Evolutionary conservation across 345 rosid species (phyloP).

Genomic region (Syzygium aqueum): DNA sequence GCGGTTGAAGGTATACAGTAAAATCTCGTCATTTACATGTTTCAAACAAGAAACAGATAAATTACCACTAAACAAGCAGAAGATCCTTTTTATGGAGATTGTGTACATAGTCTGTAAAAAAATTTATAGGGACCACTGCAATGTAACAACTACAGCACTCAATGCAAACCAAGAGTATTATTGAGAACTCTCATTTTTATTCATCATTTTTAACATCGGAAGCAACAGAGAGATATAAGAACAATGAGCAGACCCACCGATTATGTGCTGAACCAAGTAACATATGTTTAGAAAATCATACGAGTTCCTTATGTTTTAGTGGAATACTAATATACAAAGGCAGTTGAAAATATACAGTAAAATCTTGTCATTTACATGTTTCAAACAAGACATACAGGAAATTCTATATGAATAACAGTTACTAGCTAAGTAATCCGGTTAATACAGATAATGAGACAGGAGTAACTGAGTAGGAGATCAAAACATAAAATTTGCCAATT

Average conservation of each 20-base stretch:
- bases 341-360: not conserved
- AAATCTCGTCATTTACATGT: not conserved
- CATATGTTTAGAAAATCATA: not conserved
- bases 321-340: not conserved
- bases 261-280: not conserved
- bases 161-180: not conserved
- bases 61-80: slow-evolving; percentile 44
- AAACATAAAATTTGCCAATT: not conserved
- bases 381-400: not conserved
- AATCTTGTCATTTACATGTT: not conserved
- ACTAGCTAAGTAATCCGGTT: not conserved
- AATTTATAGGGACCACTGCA: not conserved
- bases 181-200: not conserved
- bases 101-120: not conserved
- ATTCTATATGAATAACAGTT: not conserved
- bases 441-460: not conserved
- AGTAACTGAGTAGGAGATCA: not conserved
- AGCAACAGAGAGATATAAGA: not conserved
- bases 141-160: not conserved
- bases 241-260: not conserved
- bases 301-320: not conserved
- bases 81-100: not conserved
- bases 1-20: not conserved
- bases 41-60: not conserved
- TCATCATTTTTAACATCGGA: not conserved